Percentiles rank a stretch among this genome's conserved stretches.
phyloP scores from a whole-genome alignment of 1,139 yeast genomes.

The Pichia sp. region DNA sequence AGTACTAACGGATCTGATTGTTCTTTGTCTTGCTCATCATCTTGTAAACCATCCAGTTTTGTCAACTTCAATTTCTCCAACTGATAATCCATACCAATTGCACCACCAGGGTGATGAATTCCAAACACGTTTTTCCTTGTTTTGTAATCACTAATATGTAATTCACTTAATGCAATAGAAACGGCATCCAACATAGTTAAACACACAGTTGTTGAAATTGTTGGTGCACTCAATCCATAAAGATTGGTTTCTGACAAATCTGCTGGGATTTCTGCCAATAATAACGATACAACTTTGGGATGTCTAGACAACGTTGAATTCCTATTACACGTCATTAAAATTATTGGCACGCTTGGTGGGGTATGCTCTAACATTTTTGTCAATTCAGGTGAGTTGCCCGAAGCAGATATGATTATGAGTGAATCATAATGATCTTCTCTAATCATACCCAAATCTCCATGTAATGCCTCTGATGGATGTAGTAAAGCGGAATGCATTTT shows the following conservation, averaged over 20 bases:
- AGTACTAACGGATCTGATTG: neutral
- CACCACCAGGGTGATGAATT: constrained; percentile 83
- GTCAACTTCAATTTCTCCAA: constrained; percentile 2
- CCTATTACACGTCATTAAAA: constrained; percentile 58
- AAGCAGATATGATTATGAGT: constrained; percentile 63
- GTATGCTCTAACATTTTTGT: constrained; percentile 54
- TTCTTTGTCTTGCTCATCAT: neutral
- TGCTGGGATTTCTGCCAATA: constrained; percentile 59
- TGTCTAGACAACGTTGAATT: constrained; percentile 41
- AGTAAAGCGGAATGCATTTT: constrained; percentile 61
- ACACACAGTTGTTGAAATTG: constrained; percentile 74
- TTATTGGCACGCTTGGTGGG: constrained; percentile 45
- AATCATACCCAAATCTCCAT: constrained; percentile 79
- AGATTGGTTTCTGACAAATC: constrained; percentile 52
- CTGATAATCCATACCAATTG: constrained; percentile 57
- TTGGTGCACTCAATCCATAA: constrained; percentile 88
- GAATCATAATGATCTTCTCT: constrained; percentile 51
- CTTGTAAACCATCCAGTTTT: neutral
- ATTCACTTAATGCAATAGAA: constrained; percentile 64
- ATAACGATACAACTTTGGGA: constrained; percentile 43
- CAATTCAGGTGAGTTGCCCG: constrained; percentile 82
- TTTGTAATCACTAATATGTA: constrained; percentile 50
- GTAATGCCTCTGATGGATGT: constrained; percentile 86
- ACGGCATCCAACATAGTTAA: constrained; percentile 75
- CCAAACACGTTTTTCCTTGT: constrained; percentile 55